Conservation (phyloP, 495 filamentous ascomycete species). For the Haplographium delicatum region DNA sequence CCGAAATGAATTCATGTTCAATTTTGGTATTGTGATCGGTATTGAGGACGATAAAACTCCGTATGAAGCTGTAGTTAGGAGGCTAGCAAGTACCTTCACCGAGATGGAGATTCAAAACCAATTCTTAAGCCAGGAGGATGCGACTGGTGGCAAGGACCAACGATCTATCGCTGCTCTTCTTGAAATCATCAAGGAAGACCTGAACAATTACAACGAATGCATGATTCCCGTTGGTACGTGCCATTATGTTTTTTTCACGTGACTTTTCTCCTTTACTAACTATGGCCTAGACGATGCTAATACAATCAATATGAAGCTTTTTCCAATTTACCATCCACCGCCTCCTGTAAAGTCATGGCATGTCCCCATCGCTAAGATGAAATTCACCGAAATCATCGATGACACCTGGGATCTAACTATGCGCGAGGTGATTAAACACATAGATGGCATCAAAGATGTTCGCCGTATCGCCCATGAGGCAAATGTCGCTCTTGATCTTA, state of each 20-base stretch:
- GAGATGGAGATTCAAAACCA: conserved; percentile 82
- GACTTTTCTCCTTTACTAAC: background rate
- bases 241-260: background rate
- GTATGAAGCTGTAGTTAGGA: conserved; percentile 79
- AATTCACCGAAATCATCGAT: conserved; percentile 56
- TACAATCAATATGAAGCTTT: conserved; percentile 93
- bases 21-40: conserved; percentile 82
- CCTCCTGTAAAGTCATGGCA: conserved; percentile 77
- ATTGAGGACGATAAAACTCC: conserved; percentile 45
- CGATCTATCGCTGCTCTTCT: conserved; percentile 73
- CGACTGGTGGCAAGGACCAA: conserved; percentile 40
- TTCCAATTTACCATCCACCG: conserved; percentile 74
- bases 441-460: conserved; percentile 87
- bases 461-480: conserved; percentile 76
- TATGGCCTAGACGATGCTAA: conserved; percentile 69
- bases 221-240: conserved; percentile 85
- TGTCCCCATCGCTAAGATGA: conserved; percentile 84
- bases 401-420: conserved; percentile 90
- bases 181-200: conserved; percentile 87
- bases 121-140: conserved; percentile 58
- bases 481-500: conserved; percentile 78
- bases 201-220: conserved; percentile 97
- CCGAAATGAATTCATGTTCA: conserved; percentile 97
- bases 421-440: conserved; percentile 71
- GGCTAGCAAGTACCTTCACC: conserved; percentile 78